These are phyloP conservation scores for Yamadazyma songkhlaensis DNA, from an alignment of 1,139 yeast species.

Conservation along the genomic window DNA sequence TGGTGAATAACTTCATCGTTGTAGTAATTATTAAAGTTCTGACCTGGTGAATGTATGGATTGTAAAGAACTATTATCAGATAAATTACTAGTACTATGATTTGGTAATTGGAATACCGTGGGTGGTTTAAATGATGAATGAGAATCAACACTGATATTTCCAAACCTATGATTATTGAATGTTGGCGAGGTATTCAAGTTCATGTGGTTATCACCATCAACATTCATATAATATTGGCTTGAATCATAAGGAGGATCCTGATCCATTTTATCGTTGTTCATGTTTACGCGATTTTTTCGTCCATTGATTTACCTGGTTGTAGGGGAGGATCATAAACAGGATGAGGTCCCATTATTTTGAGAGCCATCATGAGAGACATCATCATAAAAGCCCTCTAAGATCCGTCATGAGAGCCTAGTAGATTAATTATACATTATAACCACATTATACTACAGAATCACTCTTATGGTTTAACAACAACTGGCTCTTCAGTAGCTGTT, in stretches of 20 bases:
- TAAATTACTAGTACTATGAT: constrained; percentile 40
- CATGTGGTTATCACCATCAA: not conserved
- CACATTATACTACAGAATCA: too few species aligned
- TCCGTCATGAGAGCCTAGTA: too few species aligned
- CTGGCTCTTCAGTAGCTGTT: not conserved
- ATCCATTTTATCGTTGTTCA: constrained; percentile 4
- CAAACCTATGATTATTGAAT: constrained; percentile 13
- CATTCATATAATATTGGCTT: not conserved
- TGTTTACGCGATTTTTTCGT: not conserved
- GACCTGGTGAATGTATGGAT: not conserved
- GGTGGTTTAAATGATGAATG: constrained; percentile 40
- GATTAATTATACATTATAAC: too few species aligned
- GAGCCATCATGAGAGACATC: too few species aligned
- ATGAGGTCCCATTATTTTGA: too few species aligned
- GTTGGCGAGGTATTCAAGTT: constrained; percentile 16
- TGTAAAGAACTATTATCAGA: constrained; percentile 26
- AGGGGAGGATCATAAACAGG: too few species aligned
- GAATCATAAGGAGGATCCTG: constrained; percentile 3
- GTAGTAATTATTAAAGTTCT: constrained; percentile 14
- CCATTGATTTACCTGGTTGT: not conserved
- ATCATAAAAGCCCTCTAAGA: too few species aligned
- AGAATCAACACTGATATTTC: constrained; percentile 26
- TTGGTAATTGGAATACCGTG: constrained; percentile 37
- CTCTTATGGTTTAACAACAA: too few species aligned
- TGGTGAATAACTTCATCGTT: constrained; percentile 16